Base-by-base conservation (phyloP, 2,329 filamentous ascomycete species). In the Clonostachys solani region DNA sequence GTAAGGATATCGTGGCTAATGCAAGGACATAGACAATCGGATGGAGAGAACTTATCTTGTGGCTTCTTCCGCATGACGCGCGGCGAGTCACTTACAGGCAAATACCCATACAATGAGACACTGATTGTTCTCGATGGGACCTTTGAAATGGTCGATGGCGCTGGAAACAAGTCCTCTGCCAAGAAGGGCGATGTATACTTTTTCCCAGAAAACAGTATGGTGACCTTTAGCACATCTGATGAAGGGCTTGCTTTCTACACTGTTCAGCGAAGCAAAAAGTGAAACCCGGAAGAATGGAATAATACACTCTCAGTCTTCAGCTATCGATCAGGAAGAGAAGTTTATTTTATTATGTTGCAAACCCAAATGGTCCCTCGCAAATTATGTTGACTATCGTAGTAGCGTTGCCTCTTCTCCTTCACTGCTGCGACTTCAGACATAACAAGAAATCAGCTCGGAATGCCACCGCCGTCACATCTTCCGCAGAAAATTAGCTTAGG, bases 251-350 rank as follows among this genome's bases (percentile, higher is more conserved):
- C 36, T 3, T 38, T 38, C 36, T 38, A 38, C 36, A 5, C 36
- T n/a, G 36, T 38, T 7, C 36, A 38, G 36, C 15, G 36, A 38
- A 29, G 10, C 8, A 29, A 4, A 9, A 29, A 10, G 8, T 82
- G 92, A 38, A 74, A 95, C 42, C 76, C 84, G 54, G 88, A 95
- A 75, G 79, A 88, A 29, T 4, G 9, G 23, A 1, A 29, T 29
- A 8, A 29, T 29, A 29, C 8, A 29, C 5, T 29, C 23, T 29
- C 23, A 29, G 6, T 29, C 23, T 29, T 29, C 8, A 29, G 5
- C 3, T 29, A 3, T 10, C 23, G 9, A 10, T 29, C 2, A 29
- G 3, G 23, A 29, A 4, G 23, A 29, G 23, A 29, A 29, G 6
- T 4, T 10, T 4, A 3, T 1, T 29, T 10, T 3, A 29, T 2